These are phyloP conservation scores for Coprinellus aureogranulatus DNA, from an alignment of 768 basidiomycete species.

Conservation along the genomic window DNA sequence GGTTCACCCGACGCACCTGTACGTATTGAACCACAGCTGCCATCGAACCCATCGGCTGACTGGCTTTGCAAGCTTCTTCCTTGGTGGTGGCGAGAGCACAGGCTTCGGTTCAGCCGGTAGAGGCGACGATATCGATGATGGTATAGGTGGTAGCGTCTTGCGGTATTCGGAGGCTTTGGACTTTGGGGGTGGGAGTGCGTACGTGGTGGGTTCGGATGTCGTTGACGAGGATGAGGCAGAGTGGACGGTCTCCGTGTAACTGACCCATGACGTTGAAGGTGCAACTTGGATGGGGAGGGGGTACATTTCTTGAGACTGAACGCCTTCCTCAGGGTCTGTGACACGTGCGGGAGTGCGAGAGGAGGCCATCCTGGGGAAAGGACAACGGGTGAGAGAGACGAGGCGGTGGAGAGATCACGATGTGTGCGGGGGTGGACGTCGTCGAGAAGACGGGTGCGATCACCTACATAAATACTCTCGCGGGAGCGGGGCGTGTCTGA, in stretches of 20 bases:
- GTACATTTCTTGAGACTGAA: slow-evolving; percentile 25
- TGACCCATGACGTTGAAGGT: slow-evolving; percentile 11
- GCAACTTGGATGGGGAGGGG: slow-evolving; percentile 19
- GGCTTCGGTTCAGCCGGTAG: background rate
- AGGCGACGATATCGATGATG: background rate
- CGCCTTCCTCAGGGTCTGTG: slow-evolving; percentile 36
- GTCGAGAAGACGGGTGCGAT: slow-evolving; percentile 11
- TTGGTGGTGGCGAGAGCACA: slow-evolving; percentile 5
- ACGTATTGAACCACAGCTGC: slow-evolving; percentile 77
- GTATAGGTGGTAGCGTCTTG: background rate
- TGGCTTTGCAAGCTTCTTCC: slow-evolving; percentile 30
- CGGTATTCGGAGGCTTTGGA: background rate
- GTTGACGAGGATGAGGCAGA: slow-evolving; percentile 9
- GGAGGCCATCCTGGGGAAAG: slow-evolving; percentile 15
- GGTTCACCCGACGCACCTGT: slow-evolving; percentile 45
- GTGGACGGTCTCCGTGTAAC: slow-evolving; percentile 6
- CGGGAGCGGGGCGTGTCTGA: slow-evolving; percentile 16
- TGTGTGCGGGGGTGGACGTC: slow-evolving; percentile 15
- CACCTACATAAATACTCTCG: slow-evolving; percentile 23
- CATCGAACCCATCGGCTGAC: slow-evolving; percentile 56
- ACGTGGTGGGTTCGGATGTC: slow-evolving; percentile 8
- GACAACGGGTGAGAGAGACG: background rate
- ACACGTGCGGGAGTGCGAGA: slow-evolving; percentile 21
- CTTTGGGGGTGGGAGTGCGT: slow-evolving; percentile 1
- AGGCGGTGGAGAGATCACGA: background rate